Percentiles rank a stretch among this genome's conserved stretches.
Evolutionary conservation across 768 basidiomycete genomes (phyloP).

Genomic region (Leccinum subgranulosum): DNA sequence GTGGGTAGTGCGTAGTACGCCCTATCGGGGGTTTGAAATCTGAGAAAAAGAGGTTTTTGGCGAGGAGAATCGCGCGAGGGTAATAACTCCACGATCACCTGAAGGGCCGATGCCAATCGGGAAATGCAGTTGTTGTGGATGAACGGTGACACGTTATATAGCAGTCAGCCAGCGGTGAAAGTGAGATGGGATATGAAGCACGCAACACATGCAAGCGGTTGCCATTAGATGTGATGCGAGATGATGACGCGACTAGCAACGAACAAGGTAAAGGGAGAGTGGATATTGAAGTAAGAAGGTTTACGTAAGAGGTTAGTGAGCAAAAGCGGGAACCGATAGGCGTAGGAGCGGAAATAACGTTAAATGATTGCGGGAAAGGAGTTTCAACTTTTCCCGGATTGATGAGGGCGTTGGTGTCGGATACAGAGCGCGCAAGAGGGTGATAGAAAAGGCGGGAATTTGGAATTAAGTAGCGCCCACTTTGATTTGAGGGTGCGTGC

Average conservation of each 20-base stretch:
- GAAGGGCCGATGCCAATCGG: not conserved
- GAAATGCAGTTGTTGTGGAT: not conserved
- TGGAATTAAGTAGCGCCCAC: not conserved
- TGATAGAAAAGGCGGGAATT: not conserved
- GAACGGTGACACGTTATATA: not conserved
- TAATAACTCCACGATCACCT: not conserved
- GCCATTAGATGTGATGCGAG: not conserved
- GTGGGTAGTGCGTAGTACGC: not conserved
- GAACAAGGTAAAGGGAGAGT: not conserved
- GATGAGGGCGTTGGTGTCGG: not conserved
- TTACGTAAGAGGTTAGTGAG: not conserved
- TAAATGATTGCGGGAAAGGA: conserved; percentile 8
- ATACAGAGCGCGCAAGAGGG: conserved; percentile 6
- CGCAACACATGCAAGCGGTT: not conserved
- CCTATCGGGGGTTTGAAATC: not conserved
- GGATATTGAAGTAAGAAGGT: not conserved
- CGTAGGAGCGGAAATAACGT: not conserved
- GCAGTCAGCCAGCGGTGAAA: not conserved
- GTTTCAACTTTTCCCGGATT: not conserved
- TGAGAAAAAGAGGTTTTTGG: not conserved
- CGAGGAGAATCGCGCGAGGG: not conserved
- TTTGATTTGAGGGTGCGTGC: not conserved
- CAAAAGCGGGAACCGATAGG: conserved; percentile 7
- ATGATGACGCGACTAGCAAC: not conserved
- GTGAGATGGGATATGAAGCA: not conserved